Percentiles rank a stretch among this genome's conserved stretches.
Conservation (phyloP, 2,329 filamentous ascomycete genomes). For the Chaetomiaceae sp. region DNA sequence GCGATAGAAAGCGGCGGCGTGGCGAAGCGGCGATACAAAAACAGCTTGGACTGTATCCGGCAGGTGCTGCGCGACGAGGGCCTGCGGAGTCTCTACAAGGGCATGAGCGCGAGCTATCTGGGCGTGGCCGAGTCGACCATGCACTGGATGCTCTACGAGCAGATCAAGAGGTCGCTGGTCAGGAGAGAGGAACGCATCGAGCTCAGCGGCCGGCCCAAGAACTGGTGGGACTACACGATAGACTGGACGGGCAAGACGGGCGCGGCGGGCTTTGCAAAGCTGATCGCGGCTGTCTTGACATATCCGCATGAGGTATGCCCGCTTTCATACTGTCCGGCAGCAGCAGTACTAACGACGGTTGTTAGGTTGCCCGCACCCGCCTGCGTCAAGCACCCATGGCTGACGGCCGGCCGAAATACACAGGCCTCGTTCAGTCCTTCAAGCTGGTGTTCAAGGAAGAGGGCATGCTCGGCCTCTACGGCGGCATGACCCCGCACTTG, state of each 20-base stretch:
- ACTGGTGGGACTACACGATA: constrained; percentile 66
- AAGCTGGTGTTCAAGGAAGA: constrained; percentile 82
- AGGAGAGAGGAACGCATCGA: constrained; percentile 54
- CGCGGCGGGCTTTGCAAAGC: constrained; percentile 77
- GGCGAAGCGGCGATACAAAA: constrained; percentile 66
- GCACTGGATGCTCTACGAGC: constrained; percentile 93
- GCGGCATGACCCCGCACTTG: constrained; percentile 85
- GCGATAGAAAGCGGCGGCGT: constrained; percentile 53
- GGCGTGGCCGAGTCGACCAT: constrained; percentile 85
- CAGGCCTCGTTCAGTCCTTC: constrained; percentile 83
- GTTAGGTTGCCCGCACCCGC: constrained; percentile 70
- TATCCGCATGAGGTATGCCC: constrained; percentile 83
- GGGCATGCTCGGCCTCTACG: constrained; percentile 78
- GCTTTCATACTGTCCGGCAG: not conserved
- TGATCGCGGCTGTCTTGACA: constrained; percentile 74
- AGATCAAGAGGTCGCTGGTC: constrained; percentile 72
- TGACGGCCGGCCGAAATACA: constrained; percentile 73
- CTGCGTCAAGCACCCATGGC: constrained; percentile 76
- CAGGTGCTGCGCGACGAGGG: constrained; percentile 80
- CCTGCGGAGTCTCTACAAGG: constrained; percentile 75
- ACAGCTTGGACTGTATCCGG: constrained; percentile 79
- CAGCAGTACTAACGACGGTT: constrained; percentile 8
- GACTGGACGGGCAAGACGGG: constrained; percentile 73
- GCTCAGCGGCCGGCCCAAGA: constrained; percentile 56
- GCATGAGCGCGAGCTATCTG: constrained; percentile 84